Evolutionary conservation across 1,284 basidiomycete genomes (phyloP).

Genomic region (Singerocomus inundabilis): DNA sequence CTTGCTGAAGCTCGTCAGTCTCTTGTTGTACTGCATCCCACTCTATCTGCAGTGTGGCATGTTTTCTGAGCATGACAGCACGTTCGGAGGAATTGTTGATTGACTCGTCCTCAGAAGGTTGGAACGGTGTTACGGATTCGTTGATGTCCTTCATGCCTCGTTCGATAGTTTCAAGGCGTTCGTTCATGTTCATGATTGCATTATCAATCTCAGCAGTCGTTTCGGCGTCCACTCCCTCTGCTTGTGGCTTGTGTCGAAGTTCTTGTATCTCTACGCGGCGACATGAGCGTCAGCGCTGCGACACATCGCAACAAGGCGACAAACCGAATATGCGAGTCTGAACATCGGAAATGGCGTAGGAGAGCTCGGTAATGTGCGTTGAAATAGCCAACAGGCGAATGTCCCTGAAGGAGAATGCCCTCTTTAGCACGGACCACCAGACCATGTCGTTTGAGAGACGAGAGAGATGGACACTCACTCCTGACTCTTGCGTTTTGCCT

Average conservation of each 20-base stretch:
- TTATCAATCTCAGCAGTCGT: constrained; percentile 74
- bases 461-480: constrained; percentile 43
- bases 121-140: constrained; percentile 59
- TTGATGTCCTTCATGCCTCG: constrained; percentile 67
- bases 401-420: constrained; percentile 47
- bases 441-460: constrained; percentile 18
- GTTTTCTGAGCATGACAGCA: constrained; percentile 63
- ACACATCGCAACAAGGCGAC: constrained; percentile 7
- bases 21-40: constrained; percentile 83
- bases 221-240: constrained; percentile 47
- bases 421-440: constrained; percentile 32
- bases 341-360: constrained; percentile 79
- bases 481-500: constrained; percentile 54
- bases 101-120: constrained; percentile 45
- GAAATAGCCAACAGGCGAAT: constrained; percentile 72
- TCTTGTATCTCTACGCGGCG: constrained; percentile 71
- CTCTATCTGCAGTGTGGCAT: constrained; percentile 63
- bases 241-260: constrained; percentile 75
- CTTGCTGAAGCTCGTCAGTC: constrained; percentile 79
- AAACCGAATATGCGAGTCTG: constrained; percentile 84
- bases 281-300: constrained; percentile 12
- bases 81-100: constrained; percentile 45
- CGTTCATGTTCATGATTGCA: constrained; percentile 76
- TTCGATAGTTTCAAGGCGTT: constrained; percentile 71
- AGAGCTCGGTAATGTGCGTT: constrained; percentile 80